These are phyloP conservation scores for Sphagnum contortum DNA, from an alignment of 225 moss, liverwort and hornwort genomes.

Conservation along the genomic window DNA sequence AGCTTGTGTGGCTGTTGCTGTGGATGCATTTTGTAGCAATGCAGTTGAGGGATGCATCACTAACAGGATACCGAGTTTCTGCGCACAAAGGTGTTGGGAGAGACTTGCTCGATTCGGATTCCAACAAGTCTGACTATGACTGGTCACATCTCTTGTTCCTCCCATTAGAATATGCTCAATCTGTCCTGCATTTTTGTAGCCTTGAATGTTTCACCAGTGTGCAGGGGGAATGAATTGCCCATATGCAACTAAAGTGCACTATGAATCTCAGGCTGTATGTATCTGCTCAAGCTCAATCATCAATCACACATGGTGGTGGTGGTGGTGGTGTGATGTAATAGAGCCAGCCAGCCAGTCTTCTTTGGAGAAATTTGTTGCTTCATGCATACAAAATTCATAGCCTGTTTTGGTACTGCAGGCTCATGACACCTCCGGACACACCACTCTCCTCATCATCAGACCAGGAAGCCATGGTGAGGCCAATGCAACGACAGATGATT, in stretches of 20 bases:
- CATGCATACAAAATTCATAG: neutral
- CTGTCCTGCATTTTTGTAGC: neutral
- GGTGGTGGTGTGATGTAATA: neutral
- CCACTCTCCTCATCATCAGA: conserved; percentile 41
- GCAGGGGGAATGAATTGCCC: too few species aligned
- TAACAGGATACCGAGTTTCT: conserved; percentile 15
- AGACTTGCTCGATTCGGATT: conserved; percentile 54
- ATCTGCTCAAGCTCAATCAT: neutral
- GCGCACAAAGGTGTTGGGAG: conserved; percentile 22
- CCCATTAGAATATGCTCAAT: neutral
- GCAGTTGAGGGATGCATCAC: conserved; percentile 9
- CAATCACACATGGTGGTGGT: neutral
- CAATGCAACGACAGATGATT: too few species aligned
- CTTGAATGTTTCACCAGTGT: too few species aligned
- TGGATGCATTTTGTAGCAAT: conserved; percentile 9
- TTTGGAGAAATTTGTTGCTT: too few species aligned
- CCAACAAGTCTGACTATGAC: conserved; percentile 76
- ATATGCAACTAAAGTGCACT: neutral
- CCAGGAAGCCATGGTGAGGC: neutral
- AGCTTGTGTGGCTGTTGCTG: neutral
- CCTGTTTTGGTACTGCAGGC: conserved; percentile 32
- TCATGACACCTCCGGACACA: conserved; percentile 64
- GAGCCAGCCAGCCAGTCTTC: too few species aligned
- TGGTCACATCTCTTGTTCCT: conserved; percentile 31
- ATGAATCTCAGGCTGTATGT: neutral